Evolutionary conservation across 1,139 yeast genomes (phyloP).

Genomic region (Chernovozyma aurita): DNA sequence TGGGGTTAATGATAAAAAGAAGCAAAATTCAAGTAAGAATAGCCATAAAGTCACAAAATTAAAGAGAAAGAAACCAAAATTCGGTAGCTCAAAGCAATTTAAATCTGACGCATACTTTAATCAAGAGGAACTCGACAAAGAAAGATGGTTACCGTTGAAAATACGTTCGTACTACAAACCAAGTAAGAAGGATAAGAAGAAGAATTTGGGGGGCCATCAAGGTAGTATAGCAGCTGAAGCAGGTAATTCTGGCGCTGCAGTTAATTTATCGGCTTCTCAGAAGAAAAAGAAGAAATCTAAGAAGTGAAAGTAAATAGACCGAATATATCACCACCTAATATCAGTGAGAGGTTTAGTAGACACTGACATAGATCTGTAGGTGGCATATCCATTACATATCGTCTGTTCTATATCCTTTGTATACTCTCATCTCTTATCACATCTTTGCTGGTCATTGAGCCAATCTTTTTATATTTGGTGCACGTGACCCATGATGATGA

Average conservation of each 20-base stretch:
- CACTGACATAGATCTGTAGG: too few relatives aligned
- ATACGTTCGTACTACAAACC: conserved; percentile 84
- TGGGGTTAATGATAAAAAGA: conserved; percentile 6
- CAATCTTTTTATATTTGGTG: too few relatives aligned
- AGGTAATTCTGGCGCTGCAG: conserved; percentile 21
- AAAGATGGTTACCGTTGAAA: conserved; percentile 88
- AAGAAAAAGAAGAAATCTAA: conserved; percentile 51
- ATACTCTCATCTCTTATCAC: too few relatives aligned
- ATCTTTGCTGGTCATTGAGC: too few relatives aligned
- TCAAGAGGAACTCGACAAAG: conserved; percentile 34
- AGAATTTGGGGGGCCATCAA: conserved; percentile 60
- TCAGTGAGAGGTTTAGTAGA: too few relatives aligned
- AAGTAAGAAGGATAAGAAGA: conserved; percentile 56
- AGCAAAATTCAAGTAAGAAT: not conserved
- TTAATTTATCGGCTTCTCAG: conserved; percentile 28
- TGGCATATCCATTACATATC: too few relatives aligned
- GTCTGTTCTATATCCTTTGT: too few relatives aligned
- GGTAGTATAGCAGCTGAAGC: conserved; percentile 51
- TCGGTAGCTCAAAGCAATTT: conserved; percentile 33
- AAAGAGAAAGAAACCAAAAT: conserved; percentile 28
- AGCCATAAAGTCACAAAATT: conserved; percentile 13
- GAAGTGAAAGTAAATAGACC: conserved; percentile 19
- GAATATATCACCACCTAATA: too few relatives aligned
- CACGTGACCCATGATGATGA: too few relatives aligned
- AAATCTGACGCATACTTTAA: conserved; percentile 27